These are phyloP conservation scores for Phytopythium oedochilum DNA, from an alignment of 352 stramenopile species.

Conservation along the genomic window DNA sequence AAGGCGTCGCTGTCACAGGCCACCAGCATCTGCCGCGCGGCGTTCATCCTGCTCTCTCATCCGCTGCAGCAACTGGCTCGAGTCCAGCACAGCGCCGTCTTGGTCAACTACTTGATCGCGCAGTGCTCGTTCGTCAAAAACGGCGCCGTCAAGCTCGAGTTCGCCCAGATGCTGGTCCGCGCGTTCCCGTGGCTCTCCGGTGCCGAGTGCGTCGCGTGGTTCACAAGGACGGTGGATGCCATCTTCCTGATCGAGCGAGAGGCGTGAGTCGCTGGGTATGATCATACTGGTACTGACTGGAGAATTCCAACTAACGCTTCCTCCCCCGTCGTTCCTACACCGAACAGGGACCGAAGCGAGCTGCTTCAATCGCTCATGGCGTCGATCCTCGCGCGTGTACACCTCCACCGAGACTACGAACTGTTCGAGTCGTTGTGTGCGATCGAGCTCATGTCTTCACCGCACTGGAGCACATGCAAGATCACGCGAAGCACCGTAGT, in stretches of 20 bases:
- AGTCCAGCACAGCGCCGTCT: constrained; percentile 26
- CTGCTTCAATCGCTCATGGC: constrained; percentile 38
- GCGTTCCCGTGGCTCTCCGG: constrained; percentile 49
- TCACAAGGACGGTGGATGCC: constrained; percentile 48
- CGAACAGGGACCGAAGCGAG: constrained; percentile 33
- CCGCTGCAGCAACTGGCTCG: constrained; percentile 55
- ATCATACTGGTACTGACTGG: no score
- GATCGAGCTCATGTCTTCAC: constrained; percentile 22
- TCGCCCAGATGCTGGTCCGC: constrained; percentile 53
- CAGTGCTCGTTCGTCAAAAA: constrained; percentile 60
- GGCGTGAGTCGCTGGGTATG: constrained; percentile 26
- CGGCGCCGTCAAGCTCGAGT: constrained; percentile 32
- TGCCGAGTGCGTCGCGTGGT: constrained; percentile 35
- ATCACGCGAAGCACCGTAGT: constrained; percentile 31
- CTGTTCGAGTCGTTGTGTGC: constrained; percentile 51
- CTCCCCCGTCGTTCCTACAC: no score
- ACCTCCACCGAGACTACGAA: constrained; percentile 33
- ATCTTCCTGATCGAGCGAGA: constrained; percentile 61
- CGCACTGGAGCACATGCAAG: constrained; percentile 24
- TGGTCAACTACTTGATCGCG: constrained; percentile 55
- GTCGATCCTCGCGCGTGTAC: constrained; percentile 30
- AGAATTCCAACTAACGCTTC: no score
- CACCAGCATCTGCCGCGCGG: constrained; percentile 42
- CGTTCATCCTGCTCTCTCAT: constrained; percentile 67
- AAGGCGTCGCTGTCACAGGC: constrained; percentile 49